Base-by-base conservation (phyloP, 208 protist species). In the Wallacemonas collosoma region DNA sequence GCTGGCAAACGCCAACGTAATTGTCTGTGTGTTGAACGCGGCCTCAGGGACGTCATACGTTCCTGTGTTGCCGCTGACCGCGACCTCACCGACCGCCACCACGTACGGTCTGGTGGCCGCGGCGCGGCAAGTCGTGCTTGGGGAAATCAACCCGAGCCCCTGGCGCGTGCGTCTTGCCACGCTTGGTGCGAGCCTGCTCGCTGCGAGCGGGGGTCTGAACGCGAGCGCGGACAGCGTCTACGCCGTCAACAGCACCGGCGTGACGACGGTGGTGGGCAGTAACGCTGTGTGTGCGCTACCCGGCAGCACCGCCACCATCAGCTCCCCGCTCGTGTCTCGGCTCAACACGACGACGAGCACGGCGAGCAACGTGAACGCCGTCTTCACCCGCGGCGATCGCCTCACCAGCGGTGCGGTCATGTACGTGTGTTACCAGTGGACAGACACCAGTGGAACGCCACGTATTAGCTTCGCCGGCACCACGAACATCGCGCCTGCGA, bases 371-470 rank as follows among this genome's bases (percentile, higher is more conserved):
- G 71, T 82, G 12, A 79, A 41, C 17, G 76, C 72, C 36, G 50
- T 38, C 38, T 93, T 88, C 77, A 83, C 81, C 36, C 74, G 83
- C 51, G 78, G 85, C 2, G 71, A 92, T 64, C 63, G 8, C 15
- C 72, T 93, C 45, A 63, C 75, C 47, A 47, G 66, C 11, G 83
- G 81, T 17, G 68, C 50, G 8, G 55, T 72, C 12, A 79, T 94
- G 39, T 83, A 93, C 79, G 72, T 95, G 2, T 97, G 92, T 65
- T 97, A 95, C 72, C 17, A 85, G 11, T 94, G 92, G 88, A 75
- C 65, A 3, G 50, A 72, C 47, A 73, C 57, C 66, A 68, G 51
- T 38, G 65, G 69, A 1, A 72, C 68, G 56, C 57, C 74, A 41
- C 83, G 85, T 56, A 70, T 87, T 14, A 87, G 83, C 35, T 91